Base-by-base conservation (phyloP, 2,329 filamentous ascomycete genomes). In the Orbilia quercus region DNA sequence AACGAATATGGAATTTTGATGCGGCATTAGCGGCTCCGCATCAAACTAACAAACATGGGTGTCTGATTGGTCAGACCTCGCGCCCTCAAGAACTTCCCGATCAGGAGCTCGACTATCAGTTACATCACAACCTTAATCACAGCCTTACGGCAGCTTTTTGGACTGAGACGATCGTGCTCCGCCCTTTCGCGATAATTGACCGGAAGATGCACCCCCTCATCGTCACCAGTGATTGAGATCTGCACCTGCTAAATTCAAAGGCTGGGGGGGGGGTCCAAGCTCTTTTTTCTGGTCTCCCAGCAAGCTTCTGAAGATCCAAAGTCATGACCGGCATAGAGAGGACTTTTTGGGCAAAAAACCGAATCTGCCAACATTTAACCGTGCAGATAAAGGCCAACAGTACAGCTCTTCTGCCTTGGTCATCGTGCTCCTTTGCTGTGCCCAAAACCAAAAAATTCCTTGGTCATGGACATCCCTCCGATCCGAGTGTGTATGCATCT, bases 41-140 rank as follows among this genome's bases (percentile, higher is more conserved):
- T 51, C 36, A 53, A 59, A 57, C 57, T 50, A 59, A 64, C 45
- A 9, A 31, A 48, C 67, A 65, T 25, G 58, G 47, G 20, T 51
- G 14, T 58, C 7, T 71, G 50, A 64, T 71, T 71, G 66, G 66
- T 38, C 58, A 44, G 45, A 51, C 40, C 57, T 22, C 5, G 23
- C 20, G 38, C 53, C 58, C 54, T 44, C 22, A 58, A 72, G 42
- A 65, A 55, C 62, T 66, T 65, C 67, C 67, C 59, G 50, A 72
- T 65, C 53, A 64, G 25, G 67, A 58, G 58, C 67, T 65, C 67
- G n/a, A 65, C 53, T 59, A 72, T 72, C 67, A 72, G 67, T 65
- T 72, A 72, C 67, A 72, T 72, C 67, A 72, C 67, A 60, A 65
- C 67, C 53, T 72, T 72, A 65, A 59, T 72, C 67, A 71, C 59